Evolutionary conservation across 805 yeast genomes (phyloP).

Genomic region (Groenewaldozyma salmanticensis): DNA sequence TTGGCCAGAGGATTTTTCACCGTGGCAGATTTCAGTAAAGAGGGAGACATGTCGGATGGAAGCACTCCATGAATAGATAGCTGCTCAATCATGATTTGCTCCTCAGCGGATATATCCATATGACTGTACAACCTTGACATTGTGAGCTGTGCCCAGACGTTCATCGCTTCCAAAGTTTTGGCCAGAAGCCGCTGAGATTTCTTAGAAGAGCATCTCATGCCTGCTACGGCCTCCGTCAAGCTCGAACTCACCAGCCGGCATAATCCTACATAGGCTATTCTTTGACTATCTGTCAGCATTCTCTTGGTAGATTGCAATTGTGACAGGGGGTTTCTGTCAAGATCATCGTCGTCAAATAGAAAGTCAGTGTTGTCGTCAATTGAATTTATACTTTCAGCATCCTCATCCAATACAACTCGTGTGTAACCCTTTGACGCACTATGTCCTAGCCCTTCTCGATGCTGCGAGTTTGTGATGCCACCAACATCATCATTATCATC

Average conservation of each 20-base stretch:
- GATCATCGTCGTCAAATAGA: conserved; percentile 35
- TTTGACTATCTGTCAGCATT: conserved; percentile 73
- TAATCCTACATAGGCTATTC: conserved; percentile 85
- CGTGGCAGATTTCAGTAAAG: conserved; percentile 42
- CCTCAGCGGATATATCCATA: conserved; percentile 58
- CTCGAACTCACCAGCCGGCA: conserved; percentile 44
- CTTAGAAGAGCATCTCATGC: conserved; percentile 32
- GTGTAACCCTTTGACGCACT: conserved; percentile 66
- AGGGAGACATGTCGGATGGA: conserved; percentile 57
- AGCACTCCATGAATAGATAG: conserved; percentile 76
- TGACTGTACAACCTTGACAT: conserved; percentile 69
- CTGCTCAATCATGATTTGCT: conserved; percentile 77
- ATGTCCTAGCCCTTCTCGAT: conserved; percentile 21
- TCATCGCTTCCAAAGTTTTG: conserved; percentile 47
- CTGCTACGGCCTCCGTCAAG: conserved; percentile 69
- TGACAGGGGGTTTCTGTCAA: conserved; percentile 40
- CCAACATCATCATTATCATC: conserved; percentile 15
- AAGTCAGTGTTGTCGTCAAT: conserved; percentile 48
- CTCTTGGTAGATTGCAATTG: conserved; percentile 74
- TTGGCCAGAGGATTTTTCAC: conserved; percentile 39
- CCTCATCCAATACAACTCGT: conserved; percentile 78
- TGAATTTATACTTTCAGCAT: conserved; percentile 51
- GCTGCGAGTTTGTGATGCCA: conserved; percentile 6
- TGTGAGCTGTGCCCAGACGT: conserved; percentile 72
- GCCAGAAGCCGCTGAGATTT: no score